Conservation (phyloP, 495 filamentous ascomycete species). For the Aspergillus heteromorphus region DNA sequence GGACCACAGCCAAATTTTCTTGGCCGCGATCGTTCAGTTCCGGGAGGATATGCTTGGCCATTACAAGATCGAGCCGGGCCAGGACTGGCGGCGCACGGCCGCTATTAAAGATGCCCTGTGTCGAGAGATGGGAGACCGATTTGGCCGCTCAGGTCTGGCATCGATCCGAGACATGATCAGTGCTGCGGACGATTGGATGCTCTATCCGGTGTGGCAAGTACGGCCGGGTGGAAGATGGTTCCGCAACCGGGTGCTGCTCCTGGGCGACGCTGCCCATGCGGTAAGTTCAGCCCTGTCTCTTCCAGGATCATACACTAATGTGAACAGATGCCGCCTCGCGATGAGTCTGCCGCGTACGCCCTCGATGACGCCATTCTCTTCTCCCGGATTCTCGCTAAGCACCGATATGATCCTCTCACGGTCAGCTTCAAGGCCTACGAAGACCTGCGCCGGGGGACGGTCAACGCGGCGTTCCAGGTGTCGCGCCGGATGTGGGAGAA, state of each 20-base stretch:
- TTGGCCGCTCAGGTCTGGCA: slow-evolving; percentile 35
- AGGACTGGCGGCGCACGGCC: slow-evolving; percentile 44
- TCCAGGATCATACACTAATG: background rate
- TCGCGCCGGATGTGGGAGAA: slow-evolving; percentile 41
- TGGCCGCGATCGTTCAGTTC: slow-evolving; percentile 51
- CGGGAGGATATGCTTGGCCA: slow-evolving; percentile 30
- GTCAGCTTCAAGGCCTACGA: slow-evolving; percentile 51
- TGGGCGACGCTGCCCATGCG: slow-evolving; percentile 58
- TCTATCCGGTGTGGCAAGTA: slow-evolving; percentile 58
- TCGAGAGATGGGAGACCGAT: slow-evolving; percentile 41
- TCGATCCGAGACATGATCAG: slow-evolving; percentile 47
- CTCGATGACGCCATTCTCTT: slow-evolving; percentile 58
- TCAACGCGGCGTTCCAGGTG: slow-evolving; percentile 49
- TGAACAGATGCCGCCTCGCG: slow-evolving; percentile 54
- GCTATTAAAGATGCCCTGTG: slow-evolving; percentile 38
- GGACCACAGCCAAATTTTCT: slow-evolving; percentile 41
- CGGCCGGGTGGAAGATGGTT: slow-evolving; percentile 46
- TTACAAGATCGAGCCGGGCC: slow-evolving; percentile 31
- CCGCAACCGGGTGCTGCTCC: slow-evolving; percentile 42
- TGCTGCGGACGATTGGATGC: slow-evolving; percentile 46
- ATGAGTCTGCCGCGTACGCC: slow-evolving; percentile 56
- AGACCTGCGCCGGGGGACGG: slow-evolving; percentile 39
- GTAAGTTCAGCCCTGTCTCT: slow-evolving; percentile 27
- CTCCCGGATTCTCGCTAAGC: slow-evolving; percentile 39
- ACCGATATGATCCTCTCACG: slow-evolving; percentile 31